Percentiles rank a stretch among this genome's conserved stretches.
These are phyloP conservation scores for Zasmidium citrigriseum DNA, from an alignment of 2,329 filamentous ascomycete species.

Conservation along the genomic window DNA sequence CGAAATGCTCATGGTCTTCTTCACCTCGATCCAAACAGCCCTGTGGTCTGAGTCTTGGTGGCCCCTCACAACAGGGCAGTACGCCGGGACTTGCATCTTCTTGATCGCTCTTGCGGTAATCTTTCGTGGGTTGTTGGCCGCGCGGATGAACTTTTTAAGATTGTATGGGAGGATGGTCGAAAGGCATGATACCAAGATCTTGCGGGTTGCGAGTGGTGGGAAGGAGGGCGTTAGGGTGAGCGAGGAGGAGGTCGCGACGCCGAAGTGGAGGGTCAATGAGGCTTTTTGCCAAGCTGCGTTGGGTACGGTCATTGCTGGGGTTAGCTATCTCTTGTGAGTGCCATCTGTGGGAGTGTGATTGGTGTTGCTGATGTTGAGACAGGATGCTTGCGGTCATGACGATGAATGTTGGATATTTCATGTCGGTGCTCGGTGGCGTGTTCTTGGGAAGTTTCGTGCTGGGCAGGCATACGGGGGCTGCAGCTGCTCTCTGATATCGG, in stretches of 20 bases:
- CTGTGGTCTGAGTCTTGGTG: slow-evolving; percentile 71
- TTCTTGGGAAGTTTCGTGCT: slow-evolving; percentile 65
- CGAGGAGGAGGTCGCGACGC: slow-evolving; percentile 28
- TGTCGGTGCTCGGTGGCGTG: slow-evolving; percentile 70
- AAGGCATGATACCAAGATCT: not conserved
- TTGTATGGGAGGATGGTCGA: not conserved
- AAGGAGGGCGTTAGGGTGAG: not conserved
- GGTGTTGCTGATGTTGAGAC: not conserved
- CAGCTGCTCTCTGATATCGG: too few relatives aligned
- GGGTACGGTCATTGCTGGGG: slow-evolving; percentile 67
- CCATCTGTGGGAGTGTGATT: not conserved
- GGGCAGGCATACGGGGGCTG: slow-evolving; percentile 9
- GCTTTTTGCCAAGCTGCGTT: slow-evolving; percentile 70
- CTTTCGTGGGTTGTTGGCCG: slow-evolving; percentile 55
- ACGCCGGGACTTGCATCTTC: slow-evolving; percentile 88
- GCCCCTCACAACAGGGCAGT: slow-evolving; percentile 65
- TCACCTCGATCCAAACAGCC: slow-evolving; percentile 59
- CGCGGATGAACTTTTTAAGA: slow-evolving; percentile 15
- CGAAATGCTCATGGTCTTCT: slow-evolving; percentile 61
- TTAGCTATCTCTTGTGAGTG: slow-evolving; percentile 82
- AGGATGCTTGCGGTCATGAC: slow-evolving; percentile 93
- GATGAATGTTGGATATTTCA: slow-evolving; percentile 79
- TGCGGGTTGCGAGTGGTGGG: not conserved
- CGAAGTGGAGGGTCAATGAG: slow-evolving; percentile 77
- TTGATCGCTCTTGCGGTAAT: slow-evolving; percentile 70